Percentiles rank a stretch among this genome's conserved stretches.
phyloP scores from a whole-genome alignment of 2,329 filamentous ascomycete genomes.

The Keithomyces neogunnii region DNA sequence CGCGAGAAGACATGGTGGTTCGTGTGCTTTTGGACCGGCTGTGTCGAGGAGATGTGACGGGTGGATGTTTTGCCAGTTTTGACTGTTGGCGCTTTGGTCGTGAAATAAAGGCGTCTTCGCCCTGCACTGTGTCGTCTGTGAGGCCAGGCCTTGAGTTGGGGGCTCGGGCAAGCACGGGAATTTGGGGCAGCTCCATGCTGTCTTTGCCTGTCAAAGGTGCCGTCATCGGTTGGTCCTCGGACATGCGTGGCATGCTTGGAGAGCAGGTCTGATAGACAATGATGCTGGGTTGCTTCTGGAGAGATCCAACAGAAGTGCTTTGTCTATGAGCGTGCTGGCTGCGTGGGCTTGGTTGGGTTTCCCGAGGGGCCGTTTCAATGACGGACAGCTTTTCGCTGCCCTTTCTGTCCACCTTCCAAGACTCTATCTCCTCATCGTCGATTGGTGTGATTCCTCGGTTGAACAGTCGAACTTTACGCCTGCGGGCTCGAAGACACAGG shows the following conservation, averaged over 20 bases:
- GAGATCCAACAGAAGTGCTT: constrained; percentile 22
- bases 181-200: constrained; percentile 37
- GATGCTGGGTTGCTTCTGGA: constrained; percentile 41
- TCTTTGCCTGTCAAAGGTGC: constrained; percentile 27
- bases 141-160: constrained; percentile 55
- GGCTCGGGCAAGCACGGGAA: constrained; percentile 48
- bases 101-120: constrained; percentile 50
- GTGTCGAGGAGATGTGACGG: constrained; percentile 38
- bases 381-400: constrained; percentile 19
- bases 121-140: constrained; percentile 52
- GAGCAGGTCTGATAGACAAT: constrained; percentile 41
- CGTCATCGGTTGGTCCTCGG: constrained; percentile 20
- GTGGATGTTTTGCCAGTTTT: constrained; percentile 35
- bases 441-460: constrained; percentile 52
- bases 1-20: constrained; percentile 33
- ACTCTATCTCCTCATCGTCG: constrained; percentile 57
- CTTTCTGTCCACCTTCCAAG: constrained; percentile 42
- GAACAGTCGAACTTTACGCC: constrained; percentile 35
- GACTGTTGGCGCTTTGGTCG: constrained; percentile 44
- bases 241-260: constrained; percentile 12
- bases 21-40: constrained; percentile 35
- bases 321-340: constrained; percentile 16
- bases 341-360: constrained; percentile 4
- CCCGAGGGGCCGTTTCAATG: neutral
- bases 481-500: constrained; percentile 30